Base-by-base conservation (phyloP, 768 basidiomycete species). In the Collybia sordida region DNA sequence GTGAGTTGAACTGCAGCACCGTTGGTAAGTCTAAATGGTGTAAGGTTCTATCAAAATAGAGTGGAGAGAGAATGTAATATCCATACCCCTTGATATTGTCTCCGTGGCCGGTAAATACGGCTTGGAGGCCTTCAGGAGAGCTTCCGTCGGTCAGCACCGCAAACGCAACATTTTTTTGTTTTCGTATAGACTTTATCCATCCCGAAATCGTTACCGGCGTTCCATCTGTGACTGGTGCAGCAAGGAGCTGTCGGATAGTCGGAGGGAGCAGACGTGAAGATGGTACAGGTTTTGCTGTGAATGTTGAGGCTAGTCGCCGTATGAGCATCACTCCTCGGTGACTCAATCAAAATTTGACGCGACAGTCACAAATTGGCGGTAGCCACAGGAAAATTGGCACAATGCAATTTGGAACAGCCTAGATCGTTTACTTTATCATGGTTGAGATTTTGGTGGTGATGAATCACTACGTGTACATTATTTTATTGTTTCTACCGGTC, bases 101-200 rank as follows among this genome's bases (percentile, higher is more conserved):
- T 31, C 63, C 62, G 22, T 67, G 59, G 9, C 63, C 74, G 19
- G 72, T 63, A 54, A 94, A 75, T 8, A 97, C 93, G 1, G 86
- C 87, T 64, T 97, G 94, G 23, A 96, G 60, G 3, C 83, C 82
- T n/a, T 73, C 66, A 6, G 77, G 53, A 2, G 80, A 81, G 47
- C 88, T 90, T 3, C 94, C 94, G 66, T 97, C 94, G 37, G 80
- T 83, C 48, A 96, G 68, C 40, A 86, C 82, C 11, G 85, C 86
- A 62, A 97, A 98, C 2, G 90, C 78, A n/a, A 93, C 77, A 44
- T 85, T 84, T 72, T 96, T 96, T 70, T 96, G 93, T 36, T 83
- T 80, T 36, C 93, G 79, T 35, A 95, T 79, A 2, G 89, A 91
- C 58, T 86, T 87, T 49, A 98, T 75, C 91, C 92, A 96, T 45